Base-by-base conservation (phyloP, 2,329 filamentous ascomycete species). In the Aureobasidium sp. region DNA sequence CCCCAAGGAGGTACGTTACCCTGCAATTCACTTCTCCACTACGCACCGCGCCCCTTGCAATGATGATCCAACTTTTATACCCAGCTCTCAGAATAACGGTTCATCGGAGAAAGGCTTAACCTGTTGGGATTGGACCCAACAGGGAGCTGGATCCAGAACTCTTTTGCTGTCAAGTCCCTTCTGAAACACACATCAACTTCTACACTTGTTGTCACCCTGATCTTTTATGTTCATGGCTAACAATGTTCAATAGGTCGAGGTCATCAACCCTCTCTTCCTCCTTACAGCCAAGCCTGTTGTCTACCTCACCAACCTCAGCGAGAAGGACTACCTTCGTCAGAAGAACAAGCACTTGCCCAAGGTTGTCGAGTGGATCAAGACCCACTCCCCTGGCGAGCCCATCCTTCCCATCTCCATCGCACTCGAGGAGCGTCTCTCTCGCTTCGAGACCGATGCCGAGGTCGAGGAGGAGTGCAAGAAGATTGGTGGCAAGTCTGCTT, bases 21-120 rank as follows among this genome's bases (percentile, higher is more conserved):
- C 62, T 52, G 29, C 63, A 64, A 66, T 70, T 67, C 66, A 66
- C 53, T 63, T 45, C 60, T 68, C 66, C 64, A 52, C 37, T 61
- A 66, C 24, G 15, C 31, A 24, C 17, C 49, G 12, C 49, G 37
- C 68, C 70, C 66, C 65, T 70, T 85, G 79, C 75, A 70, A 87
- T 96, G 94, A 97, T 97, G 94, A 97, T 87, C 88, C 96, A 96
- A 91, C 92, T 89, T 89, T 91, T 83, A 92, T 96, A 90, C 94
- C 94, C 94, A 99, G 94, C 94, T 99, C 94, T 89, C 96, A 60
- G 44, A 60, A 60, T 50, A 60, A 60, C 57, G 57, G 57, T 60
- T 37, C 57, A 40, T 17, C 45, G 57, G 53, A 50, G 44, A 27
- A 49, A 60, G 57, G 57, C 57, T 60, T 60, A 50, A 39, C 57